Base-by-base conservation (phyloP, 1,284 basidiomycete genomes). In the Heliocybe sulcata region DNA sequence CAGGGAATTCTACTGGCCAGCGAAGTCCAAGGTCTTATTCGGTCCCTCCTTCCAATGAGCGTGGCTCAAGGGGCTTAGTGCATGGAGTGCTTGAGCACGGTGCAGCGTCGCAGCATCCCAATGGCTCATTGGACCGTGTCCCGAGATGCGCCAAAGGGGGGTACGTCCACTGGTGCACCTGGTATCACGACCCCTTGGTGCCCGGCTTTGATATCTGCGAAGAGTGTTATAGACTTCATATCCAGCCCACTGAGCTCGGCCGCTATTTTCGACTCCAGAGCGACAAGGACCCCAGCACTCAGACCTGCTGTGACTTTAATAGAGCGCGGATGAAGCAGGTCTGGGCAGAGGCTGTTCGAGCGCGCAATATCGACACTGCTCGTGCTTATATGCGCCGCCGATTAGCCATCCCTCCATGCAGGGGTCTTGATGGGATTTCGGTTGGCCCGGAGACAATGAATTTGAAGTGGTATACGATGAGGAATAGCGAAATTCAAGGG, bases 221-320 rank as follows among this genome's bases (percentile, higher is more conserved):
- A 49, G 23, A 49, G 12, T 49, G 47, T 29, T 49, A 49, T 29
- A 29, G 9, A 6, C 6, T 12, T 11, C 20, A 49, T n/a, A 26
- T 49, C 16, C 47, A 49, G 11, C 47, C 20, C 6, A 26, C 47
- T 9, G 22, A 14, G n/a, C n/a, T 49, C 22, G 23, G 20, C 12
- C 14, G 22, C 22, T 22, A 26, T 12, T 25, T 49, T n/a, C 16
- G n/a, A 22, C 22, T 26, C 8, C 47, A 22, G 9, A 4, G 6
- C 47, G 47, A 4, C 14, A n/a, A 8, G 3, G 6, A 29, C 8
- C 11, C 22, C 25, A 3, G 11, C 14, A n/a, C 12, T 4, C 3
- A 16, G 27, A 49, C 47, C 12, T 25, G 23, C 47, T 49, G 47
- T 22, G 47, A 49, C 47, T 49, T 49, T n/a, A 49, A 49, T n/a